Evolutionary conservation across 1,139 yeast species (phyloP).

Genomic region (Wickerhamiella infanticola): DNA sequence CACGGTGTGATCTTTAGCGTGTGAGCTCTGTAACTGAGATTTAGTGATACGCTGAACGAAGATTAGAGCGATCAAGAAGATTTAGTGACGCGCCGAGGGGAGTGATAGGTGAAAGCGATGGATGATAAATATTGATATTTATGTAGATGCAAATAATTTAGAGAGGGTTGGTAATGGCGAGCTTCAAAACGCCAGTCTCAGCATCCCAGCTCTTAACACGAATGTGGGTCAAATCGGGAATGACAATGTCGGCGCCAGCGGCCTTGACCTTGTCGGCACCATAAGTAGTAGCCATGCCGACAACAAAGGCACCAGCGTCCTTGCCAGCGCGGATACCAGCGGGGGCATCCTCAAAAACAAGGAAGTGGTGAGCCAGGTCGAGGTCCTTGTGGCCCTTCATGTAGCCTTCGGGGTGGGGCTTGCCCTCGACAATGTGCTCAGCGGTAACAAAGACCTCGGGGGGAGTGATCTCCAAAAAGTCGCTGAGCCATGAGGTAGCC

Average conservation of each 20-base stretch:
- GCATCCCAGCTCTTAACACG: constrained; percentile 24
- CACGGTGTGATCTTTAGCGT: too few species aligned
- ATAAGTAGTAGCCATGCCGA: constrained; percentile 74
- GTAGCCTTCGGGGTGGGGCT: constrained; percentile 79
- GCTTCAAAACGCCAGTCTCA: constrained; percentile 8
- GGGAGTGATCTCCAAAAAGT: constrained; percentile 38
- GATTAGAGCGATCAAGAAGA: too few species aligned
- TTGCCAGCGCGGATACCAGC: constrained; percentile 79
- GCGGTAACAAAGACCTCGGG: constrained; percentile 72
- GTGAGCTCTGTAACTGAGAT: too few species aligned
- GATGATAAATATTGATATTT: background rate
- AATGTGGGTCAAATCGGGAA: constrained; percentile 46
- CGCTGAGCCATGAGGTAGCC: constrained; percentile 66
- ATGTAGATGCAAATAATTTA: background rate
- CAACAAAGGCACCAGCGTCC: constrained; percentile 67
- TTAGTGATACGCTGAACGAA: too few species aligned
- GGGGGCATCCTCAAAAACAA: constrained; percentile 79
- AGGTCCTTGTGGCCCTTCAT: constrained; percentile 44
- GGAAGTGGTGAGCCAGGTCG: constrained; percentile 33
- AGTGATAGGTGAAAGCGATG: too few species aligned
- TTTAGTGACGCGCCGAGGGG: too few species aligned
- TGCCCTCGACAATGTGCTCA: constrained; percentile 59
- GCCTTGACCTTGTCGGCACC: constrained; percentile 50
- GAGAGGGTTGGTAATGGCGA: background rate
- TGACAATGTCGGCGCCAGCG: constrained; percentile 70